These are phyloP conservation scores for Penicillium chermesinum DNA, from an alignment of 495 filamentous ascomycete genomes.

Conservation along the genomic window DNA sequence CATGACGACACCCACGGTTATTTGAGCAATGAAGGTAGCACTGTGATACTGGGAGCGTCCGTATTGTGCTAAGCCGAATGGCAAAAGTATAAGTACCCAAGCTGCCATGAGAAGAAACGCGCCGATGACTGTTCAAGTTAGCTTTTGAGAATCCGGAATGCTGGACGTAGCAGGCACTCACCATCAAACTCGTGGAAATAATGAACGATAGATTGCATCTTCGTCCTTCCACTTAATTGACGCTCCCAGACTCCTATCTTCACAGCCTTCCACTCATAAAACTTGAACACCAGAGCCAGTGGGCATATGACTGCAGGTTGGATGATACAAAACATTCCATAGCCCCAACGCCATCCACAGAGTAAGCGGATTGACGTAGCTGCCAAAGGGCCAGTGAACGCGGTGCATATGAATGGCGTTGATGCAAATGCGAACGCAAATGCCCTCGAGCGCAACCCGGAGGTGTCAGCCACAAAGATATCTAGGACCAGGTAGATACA, in stretches of 20 bases:
- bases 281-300: constrained; percentile 44
- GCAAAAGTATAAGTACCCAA: constrained; percentile 59
- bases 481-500: constrained; percentile 51
- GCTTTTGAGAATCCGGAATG: not conserved
- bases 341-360: constrained; percentile 58
- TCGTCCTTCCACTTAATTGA: constrained; percentile 39
- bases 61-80: constrained; percentile 52
- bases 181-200: constrained; percentile 60
- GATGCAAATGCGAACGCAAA: constrained; percentile 56
- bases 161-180: constrained; percentile 16
- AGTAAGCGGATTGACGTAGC: constrained; percentile 42
- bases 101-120: constrained; percentile 52
- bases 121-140: constrained; percentile 41
- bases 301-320: constrained; percentile 49
- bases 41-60: constrained; percentile 46
- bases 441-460: constrained; percentile 55
- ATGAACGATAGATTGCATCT: constrained; percentile 42
- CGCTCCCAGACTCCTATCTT: constrained; percentile 31
- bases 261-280: constrained; percentile 55
- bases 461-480: constrained; percentile 63
- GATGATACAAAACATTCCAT: constrained; percentile 57
- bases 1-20: constrained; percentile 51
- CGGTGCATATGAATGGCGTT: constrained; percentile 53
- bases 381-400: constrained; percentile 31
- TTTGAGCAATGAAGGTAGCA: constrained; percentile 49